These are phyloP conservation scores for Phaeoacremonium minimum DNA, from an alignment of 2,329 filamentous ascomycete genomes.

Conservation along the genomic window DNA sequence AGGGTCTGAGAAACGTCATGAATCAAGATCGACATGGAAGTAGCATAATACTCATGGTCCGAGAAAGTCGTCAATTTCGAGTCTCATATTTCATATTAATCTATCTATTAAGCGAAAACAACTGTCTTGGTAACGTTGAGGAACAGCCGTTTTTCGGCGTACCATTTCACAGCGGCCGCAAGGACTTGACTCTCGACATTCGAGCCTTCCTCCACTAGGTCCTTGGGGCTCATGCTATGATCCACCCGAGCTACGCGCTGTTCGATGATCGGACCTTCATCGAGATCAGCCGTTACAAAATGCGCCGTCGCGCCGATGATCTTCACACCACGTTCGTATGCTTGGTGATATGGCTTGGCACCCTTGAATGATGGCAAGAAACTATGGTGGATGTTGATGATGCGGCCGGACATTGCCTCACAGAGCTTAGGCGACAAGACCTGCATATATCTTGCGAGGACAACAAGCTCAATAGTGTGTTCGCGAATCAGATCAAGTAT, in stretches of 20 bases:
- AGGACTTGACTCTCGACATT: slow-evolving; percentile 82
- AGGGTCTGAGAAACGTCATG: no score
- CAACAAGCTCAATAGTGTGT: slow-evolving; percentile 72
- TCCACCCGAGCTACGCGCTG: slow-evolving; percentile 75
- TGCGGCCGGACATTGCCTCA: slow-evolving; percentile 74
- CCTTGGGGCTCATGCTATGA: slow-evolving; percentile 71
- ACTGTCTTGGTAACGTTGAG: slow-evolving; percentile 78
- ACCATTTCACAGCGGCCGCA: slow-evolving; percentile 79
- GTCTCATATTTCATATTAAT: background rate
- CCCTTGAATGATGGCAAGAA: slow-evolving; percentile 88
- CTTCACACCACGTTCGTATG: slow-evolving; percentile 81
- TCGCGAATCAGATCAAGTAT: slow-evolving; percentile 67
- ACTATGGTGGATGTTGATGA: slow-evolving; percentile 90
- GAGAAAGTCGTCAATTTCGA: no score
- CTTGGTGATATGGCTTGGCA: slow-evolving; percentile 84
- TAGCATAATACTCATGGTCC: no score
- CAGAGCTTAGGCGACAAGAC: slow-evolving; percentile 73
- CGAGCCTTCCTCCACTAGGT: slow-evolving; percentile 73
- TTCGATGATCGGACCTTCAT: slow-evolving; percentile 86
- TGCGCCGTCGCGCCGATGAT: slow-evolving; percentile 84
- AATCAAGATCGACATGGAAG: no score
- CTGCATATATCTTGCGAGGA: slow-evolving; percentile 85
- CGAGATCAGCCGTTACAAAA: slow-evolving; percentile 79
- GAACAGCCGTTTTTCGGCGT: slow-evolving; percentile 73
- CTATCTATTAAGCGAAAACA: slow-evolving; percentile 52